These are phyloP conservation scores for Truncatella angustata DNA, from an alignment of 2,329 filamentous ascomycete genomes.

Conservation along the genomic window DNA sequence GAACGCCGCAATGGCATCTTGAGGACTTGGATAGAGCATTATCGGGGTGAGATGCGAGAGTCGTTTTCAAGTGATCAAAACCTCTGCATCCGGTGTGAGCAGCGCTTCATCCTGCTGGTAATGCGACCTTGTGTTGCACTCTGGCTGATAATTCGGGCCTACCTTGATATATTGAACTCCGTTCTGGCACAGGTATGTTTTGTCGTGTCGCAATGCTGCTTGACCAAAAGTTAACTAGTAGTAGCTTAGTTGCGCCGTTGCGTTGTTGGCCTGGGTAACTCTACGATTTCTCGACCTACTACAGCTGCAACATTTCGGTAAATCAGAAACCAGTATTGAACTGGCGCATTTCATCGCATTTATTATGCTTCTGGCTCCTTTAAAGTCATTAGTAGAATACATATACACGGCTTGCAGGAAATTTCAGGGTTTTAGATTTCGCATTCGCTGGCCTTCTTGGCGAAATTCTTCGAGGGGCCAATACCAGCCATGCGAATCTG, in stretches of 20 bases:
- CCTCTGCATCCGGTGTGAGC: conserved; percentile 23
- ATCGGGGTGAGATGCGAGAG: conserved; percentile 20
- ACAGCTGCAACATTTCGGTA: background rate
- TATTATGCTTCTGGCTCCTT: background rate
- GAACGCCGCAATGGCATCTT: conserved; percentile 17
- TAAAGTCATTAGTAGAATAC: conserved; percentile 2
- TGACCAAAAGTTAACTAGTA: background rate
- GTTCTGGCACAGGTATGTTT: conserved; percentile 15
- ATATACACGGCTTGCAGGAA: background rate
- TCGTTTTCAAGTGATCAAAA: conserved; percentile 16
- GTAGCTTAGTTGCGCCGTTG: background rate
- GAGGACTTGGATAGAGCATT: conserved; percentile 20
- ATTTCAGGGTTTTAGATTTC: background rate
- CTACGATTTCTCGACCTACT: background rate
- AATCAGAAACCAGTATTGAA: background rate
- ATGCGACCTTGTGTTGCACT: conserved; percentile 21
- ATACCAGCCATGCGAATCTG: background rate
- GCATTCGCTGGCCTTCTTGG: background rate
- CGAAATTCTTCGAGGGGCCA: background rate
- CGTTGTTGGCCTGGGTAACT: background rate
- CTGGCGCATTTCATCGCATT: conserved; percentile 4
- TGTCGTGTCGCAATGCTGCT: background rate
- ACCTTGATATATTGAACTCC: conserved; percentile 22
- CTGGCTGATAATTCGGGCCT: conserved; percentile 23
- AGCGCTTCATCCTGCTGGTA: conserved; percentile 21